These are phyloP conservation scores for Plasmopara halstedii DNA, from an alignment of 352 stramenopile genomes.

Conservation along the genomic window DNA sequence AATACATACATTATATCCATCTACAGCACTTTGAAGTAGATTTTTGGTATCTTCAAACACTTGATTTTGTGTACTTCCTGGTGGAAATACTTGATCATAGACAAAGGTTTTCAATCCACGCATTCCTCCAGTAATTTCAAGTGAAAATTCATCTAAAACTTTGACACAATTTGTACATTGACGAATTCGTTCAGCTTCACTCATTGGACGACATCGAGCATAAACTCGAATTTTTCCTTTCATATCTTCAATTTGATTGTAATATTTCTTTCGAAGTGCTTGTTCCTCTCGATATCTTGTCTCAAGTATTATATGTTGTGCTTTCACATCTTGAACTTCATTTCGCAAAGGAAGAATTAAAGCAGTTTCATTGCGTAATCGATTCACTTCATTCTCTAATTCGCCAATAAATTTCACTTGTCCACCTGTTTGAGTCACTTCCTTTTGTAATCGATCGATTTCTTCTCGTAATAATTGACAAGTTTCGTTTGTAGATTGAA, in stretches of 20 bases:
- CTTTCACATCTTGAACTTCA: constrained; percentile 31
- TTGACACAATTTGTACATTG: constrained; percentile 56
- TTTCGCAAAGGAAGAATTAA: constrained; percentile 39
- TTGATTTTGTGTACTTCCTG: constrained; percentile 57
- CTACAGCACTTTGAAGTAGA: constrained; percentile 83
- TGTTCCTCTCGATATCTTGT: constrained; percentile 84
- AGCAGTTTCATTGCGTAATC: constrained; percentile 40
- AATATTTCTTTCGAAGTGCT: constrained; percentile 90
- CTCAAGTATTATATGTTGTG: constrained; percentile 46
- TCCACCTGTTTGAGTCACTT: constrained; percentile 36
- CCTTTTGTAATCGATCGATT: constrained; percentile 44
- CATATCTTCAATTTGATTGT: constrained; percentile 95
- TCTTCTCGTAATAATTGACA: too few relatives aligned
- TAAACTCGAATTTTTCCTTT: constrained; percentile 94
- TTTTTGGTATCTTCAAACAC: constrained; percentile 93
- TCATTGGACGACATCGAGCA: constrained; percentile 88
- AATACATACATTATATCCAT: constrained; percentile 91
- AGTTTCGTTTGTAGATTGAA: too few relatives aligned
- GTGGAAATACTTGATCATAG: constrained; percentile 88
- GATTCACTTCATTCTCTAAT: constrained; percentile 52
- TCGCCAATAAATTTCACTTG: constrained; percentile 47
- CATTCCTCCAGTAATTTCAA: constrained; percentile 68
- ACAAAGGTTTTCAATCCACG: constrained; percentile 83
- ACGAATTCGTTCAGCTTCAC: constrained; percentile 73
- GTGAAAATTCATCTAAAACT: constrained; percentile 77